Conservation (phyloP, 129 eudicot species). For the Artemisia tridentata region DNA sequence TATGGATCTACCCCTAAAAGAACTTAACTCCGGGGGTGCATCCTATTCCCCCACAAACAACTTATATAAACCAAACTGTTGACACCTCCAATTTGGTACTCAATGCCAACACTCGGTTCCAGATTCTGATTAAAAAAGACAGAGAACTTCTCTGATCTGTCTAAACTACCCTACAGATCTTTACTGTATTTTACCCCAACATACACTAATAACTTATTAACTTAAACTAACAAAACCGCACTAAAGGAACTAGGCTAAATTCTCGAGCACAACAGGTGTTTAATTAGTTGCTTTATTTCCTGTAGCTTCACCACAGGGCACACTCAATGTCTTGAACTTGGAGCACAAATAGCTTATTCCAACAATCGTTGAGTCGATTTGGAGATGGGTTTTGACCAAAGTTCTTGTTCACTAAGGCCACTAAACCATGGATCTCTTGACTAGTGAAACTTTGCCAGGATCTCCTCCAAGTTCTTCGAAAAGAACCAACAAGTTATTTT, state of each 20-base stretch:
- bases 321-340: conserved; percentile 4
- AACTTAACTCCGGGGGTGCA: conserved; percentile 33
- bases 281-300: conserved; percentile 9
- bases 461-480: conserved; percentile 97
- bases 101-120: too few species aligned
- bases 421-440: conserved; percentile 60
- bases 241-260: conserved; percentile 24
- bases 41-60: conserved; percentile 31
- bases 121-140: not conserved
- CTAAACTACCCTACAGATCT: not conserved
- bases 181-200: not conserved
- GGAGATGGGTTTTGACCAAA: conserved; percentile 18
- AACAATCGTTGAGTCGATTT: not conserved
- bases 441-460: conserved; percentile 65
- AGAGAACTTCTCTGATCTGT: not conserved
- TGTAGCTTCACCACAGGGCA: conserved; percentile 13
- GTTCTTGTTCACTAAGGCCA: conserved; percentile 11
- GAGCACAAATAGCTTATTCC: conserved; percentile 14
- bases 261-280: conserved; percentile 1
- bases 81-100: not conserved
- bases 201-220: not conserved
- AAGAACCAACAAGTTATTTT: conserved; percentile 67
- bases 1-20: conserved; percentile 46
- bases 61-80: conserved; percentile 23
- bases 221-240: conserved; percentile 9